phyloP scores from a whole-genome alignment of 2,329 filamentous ascomycete species.

The Phaeosphaeria sp. region DNA sequence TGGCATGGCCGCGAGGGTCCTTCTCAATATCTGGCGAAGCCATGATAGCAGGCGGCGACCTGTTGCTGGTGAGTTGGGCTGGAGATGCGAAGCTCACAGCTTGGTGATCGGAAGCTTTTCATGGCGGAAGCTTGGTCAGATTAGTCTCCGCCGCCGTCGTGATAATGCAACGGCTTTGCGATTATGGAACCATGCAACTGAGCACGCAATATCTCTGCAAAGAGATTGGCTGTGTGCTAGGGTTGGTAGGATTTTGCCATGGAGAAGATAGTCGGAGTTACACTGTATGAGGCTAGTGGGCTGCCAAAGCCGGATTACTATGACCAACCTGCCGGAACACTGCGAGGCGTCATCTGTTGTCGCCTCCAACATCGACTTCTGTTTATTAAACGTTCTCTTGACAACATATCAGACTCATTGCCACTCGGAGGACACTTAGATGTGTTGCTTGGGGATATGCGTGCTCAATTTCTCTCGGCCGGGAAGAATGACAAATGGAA shows the following conservation, averaged over 20 bases:
- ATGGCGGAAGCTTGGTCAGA: conserved; percentile 25
- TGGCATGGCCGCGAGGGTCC: conserved; percentile 12
- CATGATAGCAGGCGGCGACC: conserved; percentile 7
- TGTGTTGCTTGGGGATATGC: too few species aligned
- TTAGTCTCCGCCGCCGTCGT: background rate
- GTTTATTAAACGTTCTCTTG: too few species aligned
- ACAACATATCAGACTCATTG: too few species aligned
- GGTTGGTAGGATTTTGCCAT: background rate
- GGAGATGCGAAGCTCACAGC: conserved; percentile 3
- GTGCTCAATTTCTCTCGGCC: too few species aligned
- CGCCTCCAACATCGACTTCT: too few species aligned
- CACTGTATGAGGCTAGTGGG: background rate
- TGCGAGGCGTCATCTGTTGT: background rate
- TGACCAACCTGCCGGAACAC: background rate
- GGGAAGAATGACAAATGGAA: too few species aligned
- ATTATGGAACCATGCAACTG: background rate
- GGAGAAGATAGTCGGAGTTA: background rate
- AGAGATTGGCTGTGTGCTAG: background rate
- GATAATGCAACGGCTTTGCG: background rate
- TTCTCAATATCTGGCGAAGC: conserved; percentile 24
- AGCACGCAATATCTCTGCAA: conserved; percentile 2
- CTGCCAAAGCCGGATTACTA: background rate
- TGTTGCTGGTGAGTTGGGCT: background rate
- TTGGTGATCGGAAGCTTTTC: conserved; percentile 23
- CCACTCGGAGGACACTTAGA: too few species aligned